Evolutionary conservation across 1,284 basidiomycete species (phyloP).

Genomic region (Tremellales sp.): DNA sequence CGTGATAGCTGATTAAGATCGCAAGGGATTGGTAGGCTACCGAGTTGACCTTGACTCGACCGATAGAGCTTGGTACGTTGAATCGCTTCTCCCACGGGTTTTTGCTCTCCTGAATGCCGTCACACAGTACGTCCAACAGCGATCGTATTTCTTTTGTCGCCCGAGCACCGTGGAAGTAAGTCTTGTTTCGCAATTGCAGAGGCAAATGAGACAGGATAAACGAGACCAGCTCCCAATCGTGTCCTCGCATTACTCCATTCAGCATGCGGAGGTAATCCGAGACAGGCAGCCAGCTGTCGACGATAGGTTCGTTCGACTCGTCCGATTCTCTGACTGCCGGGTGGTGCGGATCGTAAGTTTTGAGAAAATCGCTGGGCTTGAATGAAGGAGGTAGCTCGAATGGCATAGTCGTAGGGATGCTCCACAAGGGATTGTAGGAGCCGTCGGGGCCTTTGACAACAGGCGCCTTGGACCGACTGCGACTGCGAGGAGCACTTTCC

Average conservation of each 20-base stretch:
- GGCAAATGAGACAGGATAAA: slow-evolving; percentile 91
- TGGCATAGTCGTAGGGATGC: slow-evolving; percentile 66
- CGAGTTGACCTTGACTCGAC: slow-evolving; percentile 78
- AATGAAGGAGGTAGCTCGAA: slow-evolving; percentile 65
- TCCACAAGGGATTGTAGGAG: slow-evolving; percentile 64
- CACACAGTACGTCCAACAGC: slow-evolving; percentile 69
- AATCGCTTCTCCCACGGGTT: slow-evolving; percentile 45
- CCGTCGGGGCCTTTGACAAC: slow-evolving; percentile 29
- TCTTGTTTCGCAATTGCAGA: slow-evolving; percentile 88
- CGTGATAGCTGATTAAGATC: slow-evolving; percentile 82
- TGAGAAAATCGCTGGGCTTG: slow-evolving; percentile 66
- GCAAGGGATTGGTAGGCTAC: slow-evolving; percentile 83
- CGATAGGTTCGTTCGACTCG: slow-evolving; percentile 50
- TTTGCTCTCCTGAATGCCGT: slow-evolving; percentile 34
- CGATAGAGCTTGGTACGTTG: slow-evolving; percentile 51
- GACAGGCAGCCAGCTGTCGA: slow-evolving; percentile 64
- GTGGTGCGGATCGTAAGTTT: slow-evolving; percentile 64
- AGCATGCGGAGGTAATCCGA: slow-evolving; percentile 71
- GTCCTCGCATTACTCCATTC: slow-evolving; percentile 69
- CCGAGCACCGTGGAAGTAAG: slow-evolving; percentile 88
- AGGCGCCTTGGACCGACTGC: slow-evolving; percentile 63
- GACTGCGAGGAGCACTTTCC: slow-evolving; percentile 49
- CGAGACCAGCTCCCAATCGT: slow-evolving; percentile 90
- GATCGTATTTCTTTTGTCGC: slow-evolving; percentile 63
- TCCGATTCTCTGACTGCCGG: slow-evolving; percentile 40